phyloP scores from a whole-genome alignment of 2,329 filamentous ascomycete species.

The Colletotrichum sp. region DNA sequence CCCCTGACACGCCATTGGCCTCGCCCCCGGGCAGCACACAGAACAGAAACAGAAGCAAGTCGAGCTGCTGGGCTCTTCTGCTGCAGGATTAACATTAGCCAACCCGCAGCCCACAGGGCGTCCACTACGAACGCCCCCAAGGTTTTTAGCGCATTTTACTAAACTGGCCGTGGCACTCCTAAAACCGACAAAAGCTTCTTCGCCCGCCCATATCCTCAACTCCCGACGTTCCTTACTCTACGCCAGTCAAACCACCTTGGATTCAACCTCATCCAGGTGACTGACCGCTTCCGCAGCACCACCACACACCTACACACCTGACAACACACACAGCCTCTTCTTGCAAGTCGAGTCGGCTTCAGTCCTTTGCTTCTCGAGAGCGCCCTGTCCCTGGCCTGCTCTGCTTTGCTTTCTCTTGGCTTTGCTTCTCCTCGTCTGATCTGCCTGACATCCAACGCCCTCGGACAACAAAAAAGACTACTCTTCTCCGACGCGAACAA shows the following conservation, averaged over 20 bases:
- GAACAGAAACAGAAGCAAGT: background rate
- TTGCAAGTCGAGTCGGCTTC: background rate
- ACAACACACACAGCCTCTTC: background rate
- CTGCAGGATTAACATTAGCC: conserved; percentile 12
- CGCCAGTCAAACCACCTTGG: background rate
- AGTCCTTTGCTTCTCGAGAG: background rate
- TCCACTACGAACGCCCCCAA: conserved; percentile 11
- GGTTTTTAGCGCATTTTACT: conserved; percentile 8
- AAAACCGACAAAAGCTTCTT: conserved; percentile 18
- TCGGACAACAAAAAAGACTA: background rate
- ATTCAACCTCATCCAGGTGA: background rate
- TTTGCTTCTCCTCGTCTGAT: conserved; percentile 6
- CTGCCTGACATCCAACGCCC: conserved; percentile 6
- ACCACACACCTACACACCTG: background rate
- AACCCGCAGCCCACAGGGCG: conserved; percentile 13
- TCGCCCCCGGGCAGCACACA: background rate
- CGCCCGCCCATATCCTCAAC: conserved; percentile 6
- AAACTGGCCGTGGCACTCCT: conserved; percentile 12
- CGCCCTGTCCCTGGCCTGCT: background rate
- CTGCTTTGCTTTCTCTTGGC: background rate
- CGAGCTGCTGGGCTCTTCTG: background rate
- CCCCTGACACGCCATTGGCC: conserved; percentile 12
- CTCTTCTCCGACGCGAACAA: background rate
- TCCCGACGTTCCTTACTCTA: background rate
- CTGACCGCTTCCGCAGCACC: background rate